Percentiles rank a stretch among this genome's conserved stretches.
Conservation (phyloP, 1,139 yeast species). For the Taphrina populina region DNA sequence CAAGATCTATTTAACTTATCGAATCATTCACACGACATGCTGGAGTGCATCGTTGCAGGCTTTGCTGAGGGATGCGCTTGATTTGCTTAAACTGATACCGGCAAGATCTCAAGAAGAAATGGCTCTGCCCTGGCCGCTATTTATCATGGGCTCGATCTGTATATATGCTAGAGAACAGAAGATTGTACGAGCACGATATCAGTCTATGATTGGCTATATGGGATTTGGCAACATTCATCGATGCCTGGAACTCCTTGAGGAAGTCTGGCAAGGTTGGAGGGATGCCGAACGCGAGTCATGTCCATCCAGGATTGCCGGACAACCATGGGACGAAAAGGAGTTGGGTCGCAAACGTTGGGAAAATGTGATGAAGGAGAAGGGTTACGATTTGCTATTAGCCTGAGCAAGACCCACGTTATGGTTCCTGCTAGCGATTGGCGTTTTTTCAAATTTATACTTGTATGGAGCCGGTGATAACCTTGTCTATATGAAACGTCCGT, state of each 20-base stretch:
- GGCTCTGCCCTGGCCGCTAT: slow-evolving; percentile 31
- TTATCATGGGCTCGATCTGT: slow-evolving; percentile 27
- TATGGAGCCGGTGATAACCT: too few species aligned
- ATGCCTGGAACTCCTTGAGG: slow-evolving; percentile 24
- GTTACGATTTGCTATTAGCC: slow-evolving; percentile 19
- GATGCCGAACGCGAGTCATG: slow-evolving; percentile 26
- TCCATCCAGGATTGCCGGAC: slow-evolving; percentile 15
- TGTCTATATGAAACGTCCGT: too few species aligned
- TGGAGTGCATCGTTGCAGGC: slow-evolving; percentile 11
- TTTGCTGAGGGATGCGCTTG: slow-evolving; percentile 11
- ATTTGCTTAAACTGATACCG: slow-evolving; percentile 18
- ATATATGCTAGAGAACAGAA: slow-evolving; percentile 19
- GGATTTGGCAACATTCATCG: slow-evolving; percentile 29
- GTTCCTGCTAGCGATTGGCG: too few species aligned
- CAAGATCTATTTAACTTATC: slow-evolving; percentile 25
- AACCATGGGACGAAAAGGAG: slow-evolving; percentile 20
- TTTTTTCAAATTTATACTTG: too few species aligned
- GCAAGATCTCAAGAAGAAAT: slow-evolving; percentile 19
- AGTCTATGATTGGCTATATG: slow-evolving; percentile 19
- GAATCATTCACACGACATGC: slow-evolving; percentile 27
- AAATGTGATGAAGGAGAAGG: slow-evolving; percentile 22
- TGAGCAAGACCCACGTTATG: too few species aligned
- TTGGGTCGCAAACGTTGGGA: slow-evolving; percentile 30
- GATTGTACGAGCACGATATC: slow-evolving; percentile 17
- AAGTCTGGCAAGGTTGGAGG: slow-evolving; percentile 29